Base-by-base conservation (phyloP, 2,329 filamentous ascomycete species). In the Aspergillus sclerotialis region DNA sequence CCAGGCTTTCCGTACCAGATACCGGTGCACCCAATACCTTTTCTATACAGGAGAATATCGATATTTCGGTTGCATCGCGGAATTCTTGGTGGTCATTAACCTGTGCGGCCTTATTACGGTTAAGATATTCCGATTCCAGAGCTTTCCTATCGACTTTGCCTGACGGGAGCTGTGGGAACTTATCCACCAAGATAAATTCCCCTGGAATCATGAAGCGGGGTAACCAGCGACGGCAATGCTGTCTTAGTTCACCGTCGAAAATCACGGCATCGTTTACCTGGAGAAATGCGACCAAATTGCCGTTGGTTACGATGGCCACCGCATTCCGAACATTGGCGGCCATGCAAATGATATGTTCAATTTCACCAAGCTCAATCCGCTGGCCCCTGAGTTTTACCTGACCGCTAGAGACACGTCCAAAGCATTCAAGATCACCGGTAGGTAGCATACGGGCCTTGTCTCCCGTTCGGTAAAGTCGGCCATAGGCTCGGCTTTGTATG, bases 351-450 rank as follows among this genome's bases (percentile, higher is more conserved):
- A 48, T 49, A 34, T 55, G 56, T 50, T 89, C 84, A 12, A 88
- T 70, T 49, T 89, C 86, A 1, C 83, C 83, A 3, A 92, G 73
- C 52, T 90, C 84, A 29, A 93, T 73, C 28, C 87, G 73, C 56
- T 93, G 87, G 3, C 88, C 88, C 35, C 86, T 76, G 3, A 94
- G 68, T 58, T 94, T 94, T 34, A 94, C 80, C 56, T 94, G 88
- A 1, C 84, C 86, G 32, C 78, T 75, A 1, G 74, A 73, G 5
- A 94, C 80, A 5, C 88, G 78, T 0, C 88, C 88, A n/a, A 88
- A 68, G 50, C 84, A 92, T 52, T 93, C 83, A 10, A 94, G 68
- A 4, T 52, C 41, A 2, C 56, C 55, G 0, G 67, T 74, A 1
- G 84, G 84, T 2, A 73, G 70, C 31, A 93, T 70, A 13, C 75